Evolutionary conservation across 2,329 filamentous ascomycete species (phyloP), one percentile per base, ranked within the genome.

Genomic region (Sporothrix protearum): DNA sequence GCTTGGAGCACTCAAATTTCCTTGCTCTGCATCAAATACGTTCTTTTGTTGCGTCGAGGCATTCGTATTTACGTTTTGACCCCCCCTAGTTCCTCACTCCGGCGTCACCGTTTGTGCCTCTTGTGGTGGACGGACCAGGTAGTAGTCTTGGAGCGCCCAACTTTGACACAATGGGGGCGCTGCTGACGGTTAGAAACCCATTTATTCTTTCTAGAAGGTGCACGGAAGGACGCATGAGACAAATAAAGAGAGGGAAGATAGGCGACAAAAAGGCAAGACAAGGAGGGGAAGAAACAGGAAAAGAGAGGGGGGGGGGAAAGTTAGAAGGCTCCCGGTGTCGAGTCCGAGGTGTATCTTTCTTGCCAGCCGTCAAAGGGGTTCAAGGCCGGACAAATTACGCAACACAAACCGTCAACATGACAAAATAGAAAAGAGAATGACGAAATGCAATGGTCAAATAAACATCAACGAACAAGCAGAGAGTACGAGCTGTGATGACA

Each of bases 1-100:
- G 59, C 59, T 64, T 36, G 59, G 59, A 42, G 59, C 59, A 64
- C 36, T 10, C 19, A 12, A 3, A 16, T 45, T 9, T 64, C 59
- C 19, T 64, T 64, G 59, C 59, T 8, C 59, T 64, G 59, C 59
- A 64, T 64, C n/a, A 7, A 42, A 42, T 33, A 63, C 57, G 57
- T 63, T 42, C 39, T 42, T 42, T 33, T 63, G 57, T 42, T 63
- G 57, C 33, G 33, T 42, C 36, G 22, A 63, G 12, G 22, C 36
- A 28, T 19, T 63, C 59, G 4, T 64, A 28, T 7, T 39, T 59
- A 5, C 59, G 36, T 64, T 64, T 28, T 42, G n/a, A 25, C 12
- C 6, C n/a, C 5, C 14, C 33, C n/a, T 45, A 6, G 59, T 22
- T 61, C 19, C 33, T 39, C 59, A 45, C 36, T 16, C 28, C 59